These are phyloP conservation scores for Plicaturopsis crispa DNA, from an alignment of 768 basidiomycete species.

Conservation along the genomic window DNA sequence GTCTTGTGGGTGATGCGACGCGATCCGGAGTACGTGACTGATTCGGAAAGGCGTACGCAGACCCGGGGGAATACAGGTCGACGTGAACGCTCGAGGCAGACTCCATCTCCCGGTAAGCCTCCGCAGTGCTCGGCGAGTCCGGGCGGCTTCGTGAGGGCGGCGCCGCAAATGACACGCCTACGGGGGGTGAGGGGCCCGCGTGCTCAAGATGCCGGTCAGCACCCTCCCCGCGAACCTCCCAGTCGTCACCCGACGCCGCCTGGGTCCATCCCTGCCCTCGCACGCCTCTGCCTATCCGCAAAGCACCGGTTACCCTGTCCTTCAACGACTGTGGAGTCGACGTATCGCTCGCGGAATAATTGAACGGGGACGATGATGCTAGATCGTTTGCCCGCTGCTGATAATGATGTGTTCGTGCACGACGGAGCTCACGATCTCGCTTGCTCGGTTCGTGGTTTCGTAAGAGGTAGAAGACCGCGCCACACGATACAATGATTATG, in stretches of 20 bases:
- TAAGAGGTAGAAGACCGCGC: constrained; percentile 49
- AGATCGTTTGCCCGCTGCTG: constrained; percentile 18
- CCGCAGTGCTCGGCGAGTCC: constrained; percentile 2
- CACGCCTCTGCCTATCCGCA: constrained; percentile 15
- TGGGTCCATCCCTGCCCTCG: constrained; percentile 41
- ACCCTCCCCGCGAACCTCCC: constrained; percentile 31
- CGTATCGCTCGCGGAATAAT: no score
- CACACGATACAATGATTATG: constrained; percentile 45
- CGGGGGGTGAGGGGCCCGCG: constrained; percentile 4
- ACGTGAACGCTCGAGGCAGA: constrained; percentile 22
- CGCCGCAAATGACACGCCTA: constrained; percentile 10
- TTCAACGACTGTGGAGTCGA: not conserved
- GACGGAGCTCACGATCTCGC: constrained; percentile 27
- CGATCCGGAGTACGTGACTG: no score
- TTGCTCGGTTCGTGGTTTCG: constrained; percentile 38
- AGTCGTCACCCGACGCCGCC: constrained; percentile 41
- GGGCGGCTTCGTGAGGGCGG: not conserved
- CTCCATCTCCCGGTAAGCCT: constrained; percentile 15
- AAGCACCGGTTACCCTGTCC: no score
- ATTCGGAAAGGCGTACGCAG: no score
- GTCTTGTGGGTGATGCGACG: no score
- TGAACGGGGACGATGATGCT: constrained; percentile 10
- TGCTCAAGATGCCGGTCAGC: not conserved
- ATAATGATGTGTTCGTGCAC: no score
- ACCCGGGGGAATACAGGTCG: no score